Evolutionary conservation across 192 early-diverging fungal genomes (phyloP), one percentile per base, ranked within the genome.

Genomic region (Paraglomus occultum): DNA sequence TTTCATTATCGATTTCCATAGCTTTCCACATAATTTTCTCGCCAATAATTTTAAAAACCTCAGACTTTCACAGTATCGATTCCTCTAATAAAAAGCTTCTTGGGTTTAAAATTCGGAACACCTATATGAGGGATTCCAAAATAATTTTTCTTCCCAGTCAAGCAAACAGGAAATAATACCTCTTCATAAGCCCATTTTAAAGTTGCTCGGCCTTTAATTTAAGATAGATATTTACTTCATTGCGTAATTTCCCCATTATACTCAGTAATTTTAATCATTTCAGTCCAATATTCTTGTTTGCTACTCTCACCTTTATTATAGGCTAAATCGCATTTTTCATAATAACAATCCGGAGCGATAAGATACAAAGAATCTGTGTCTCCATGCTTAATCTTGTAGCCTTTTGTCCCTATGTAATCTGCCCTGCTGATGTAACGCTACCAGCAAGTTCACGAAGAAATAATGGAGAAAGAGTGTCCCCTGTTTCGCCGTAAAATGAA

Each of bases 61-160:
- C 38, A 64, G 62, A 64, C 1, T 49, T 63, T 63, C 15, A 63
- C 44, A 63, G 18, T 63, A 63, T 63, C 61, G 9, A 63, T 48
- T 1, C 45, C 61, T 63, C 39, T 63, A 14, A 47, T 63, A 22
- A 63, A 63, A 6, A 63, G 61, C 2, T 63, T 63, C 12, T 48
- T 20, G 45, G 61, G 45, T 7, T 47, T 63, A n/a, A 64, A 64
- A 15, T 64, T 50, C 1, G 45, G 22, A 7, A 31, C 14, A 4
- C 14, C n/a, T n/a, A n/a, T n/a, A 22, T 48, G 62, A 12, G 17
- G 0, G 0, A 64, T 1, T 3, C 47, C 15, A 50, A 31, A 48
- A 5, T 50, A 64, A 1, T 64, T 51, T 43, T 65, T 65, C 22
- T 65, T 65, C 5, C 63, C 23, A 51, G 48, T 38, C 49, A 65